Evolutionary conservation across 2,329 filamentous ascomycete species (phyloP).

Genomic region (Plenodomus lindquistii): DNA sequence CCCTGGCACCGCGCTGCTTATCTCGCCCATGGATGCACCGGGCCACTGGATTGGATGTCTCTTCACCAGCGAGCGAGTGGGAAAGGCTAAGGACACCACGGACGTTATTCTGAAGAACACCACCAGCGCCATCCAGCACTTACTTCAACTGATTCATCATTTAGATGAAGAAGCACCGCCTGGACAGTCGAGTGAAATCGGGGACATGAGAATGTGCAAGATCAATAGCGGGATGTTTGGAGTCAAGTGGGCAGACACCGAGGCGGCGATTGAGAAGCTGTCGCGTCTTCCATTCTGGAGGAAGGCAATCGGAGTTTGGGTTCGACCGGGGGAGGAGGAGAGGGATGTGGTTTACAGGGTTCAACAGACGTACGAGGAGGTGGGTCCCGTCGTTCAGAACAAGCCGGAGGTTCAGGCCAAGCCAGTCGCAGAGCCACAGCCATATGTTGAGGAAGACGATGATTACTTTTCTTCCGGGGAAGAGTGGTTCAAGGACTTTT

Average conservation of each 20-base stretch:
- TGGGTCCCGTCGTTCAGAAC: too few species aligned
- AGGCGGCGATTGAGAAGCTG: constrained; percentile 39
- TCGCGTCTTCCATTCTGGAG: not conserved
- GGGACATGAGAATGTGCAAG: constrained; percentile 53
- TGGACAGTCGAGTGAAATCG: constrained; percentile 1
- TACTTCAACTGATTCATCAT: constrained; percentile 50
- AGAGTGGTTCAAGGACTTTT: too few species aligned
- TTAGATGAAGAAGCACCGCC: not conserved
- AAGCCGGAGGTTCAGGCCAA: too few species aligned
- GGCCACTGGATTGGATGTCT: constrained; percentile 62
- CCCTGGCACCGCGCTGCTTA: constrained; percentile 57
- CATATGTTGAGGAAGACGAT: too few species aligned
- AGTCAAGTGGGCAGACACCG: constrained; percentile 59
- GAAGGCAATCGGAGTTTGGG: constrained; percentile 24
- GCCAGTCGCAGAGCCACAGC: too few species aligned
- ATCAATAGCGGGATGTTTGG: constrained; percentile 63
- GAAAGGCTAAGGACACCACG: constrained; percentile 48
- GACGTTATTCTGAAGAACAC: constrained; percentile 56
- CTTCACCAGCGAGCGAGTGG: constrained; percentile 59
- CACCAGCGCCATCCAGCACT: constrained; percentile 51
- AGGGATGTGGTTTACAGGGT: constrained; percentile 35
- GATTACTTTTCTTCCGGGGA: too few species aligned
- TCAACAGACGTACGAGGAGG: too few species aligned
- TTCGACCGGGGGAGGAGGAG: constrained; percentile 13
- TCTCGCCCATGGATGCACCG: constrained; percentile 52